Conservation (phyloP, 2,329 filamentous ascomycete species). For the Neofusicoccum ribis region DNA sequence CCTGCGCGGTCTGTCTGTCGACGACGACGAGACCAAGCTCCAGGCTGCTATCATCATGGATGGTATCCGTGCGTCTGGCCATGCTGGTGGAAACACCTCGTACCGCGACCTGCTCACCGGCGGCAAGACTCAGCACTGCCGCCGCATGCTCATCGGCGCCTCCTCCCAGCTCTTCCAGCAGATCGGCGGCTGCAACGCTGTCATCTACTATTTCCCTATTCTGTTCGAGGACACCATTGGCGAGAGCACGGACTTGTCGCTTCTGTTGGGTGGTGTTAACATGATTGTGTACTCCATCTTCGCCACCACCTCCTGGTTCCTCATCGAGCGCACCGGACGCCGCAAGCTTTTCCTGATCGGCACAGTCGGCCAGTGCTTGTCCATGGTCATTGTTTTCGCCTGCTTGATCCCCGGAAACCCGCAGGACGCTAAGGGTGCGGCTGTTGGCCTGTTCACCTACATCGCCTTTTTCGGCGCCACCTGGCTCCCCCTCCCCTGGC, state of each 20-base stretch:
- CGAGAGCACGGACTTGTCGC: slow-evolving; percentile 40
- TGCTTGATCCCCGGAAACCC: slow-evolving; percentile 40
- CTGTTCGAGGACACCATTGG: slow-evolving; percentile 54
- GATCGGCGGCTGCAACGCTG: slow-evolving; percentile 54
- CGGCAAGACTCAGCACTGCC: slow-evolving; percentile 66
- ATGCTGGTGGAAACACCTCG: slow-evolving; percentile 42
- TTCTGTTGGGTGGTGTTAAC: slow-evolving; percentile 51
- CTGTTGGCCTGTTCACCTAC: slow-evolving; percentile 67
- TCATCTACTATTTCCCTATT: slow-evolving; percentile 47
- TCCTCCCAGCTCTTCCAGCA: slow-evolving; percentile 63
- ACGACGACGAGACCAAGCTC: slow-evolving; percentile 57
- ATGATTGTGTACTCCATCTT: slow-evolving; percentile 59
- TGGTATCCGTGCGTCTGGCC: slow-evolving; percentile 43
- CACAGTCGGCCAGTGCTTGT: slow-evolving; percentile 53
- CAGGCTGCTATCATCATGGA: slow-evolving; percentile 71
- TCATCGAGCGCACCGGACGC: slow-evolving; percentile 62
- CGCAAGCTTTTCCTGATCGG: slow-evolving; percentile 45
- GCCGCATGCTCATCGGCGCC: slow-evolving; percentile 62
- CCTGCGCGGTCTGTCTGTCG: slow-evolving; percentile 48
- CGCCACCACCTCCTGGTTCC: slow-evolving; percentile 61
- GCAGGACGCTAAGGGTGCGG: slow-evolving; percentile 47
- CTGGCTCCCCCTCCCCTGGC: slow-evolving; percentile 65
- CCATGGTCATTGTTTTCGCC: slow-evolving; percentile 52
- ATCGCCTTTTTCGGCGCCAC: slow-evolving; percentile 69
- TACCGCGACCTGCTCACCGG: slow-evolving; percentile 59